A percentile compares a stretch with the other conserved stretches of the same genome.
These are phyloP conservation scores for Paecilomyces sp. DNA, from an alignment of 2,329 filamentous ascomycete genomes.

Conservation along the genomic window DNA sequence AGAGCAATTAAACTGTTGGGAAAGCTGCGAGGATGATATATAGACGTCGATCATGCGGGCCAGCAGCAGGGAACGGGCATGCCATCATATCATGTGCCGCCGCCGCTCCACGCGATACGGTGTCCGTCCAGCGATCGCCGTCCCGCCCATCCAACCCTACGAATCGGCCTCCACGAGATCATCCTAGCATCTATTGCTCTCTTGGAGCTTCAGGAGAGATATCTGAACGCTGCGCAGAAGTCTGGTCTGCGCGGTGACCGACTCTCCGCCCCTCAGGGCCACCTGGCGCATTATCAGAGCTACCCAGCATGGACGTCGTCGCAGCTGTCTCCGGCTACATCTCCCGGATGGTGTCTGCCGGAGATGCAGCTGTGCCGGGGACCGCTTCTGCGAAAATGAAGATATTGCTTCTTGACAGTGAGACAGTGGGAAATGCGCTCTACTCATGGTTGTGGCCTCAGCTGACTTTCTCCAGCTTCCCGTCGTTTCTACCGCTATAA, in stretches of 20 bases:
- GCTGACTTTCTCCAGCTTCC: constrained; percentile 51
- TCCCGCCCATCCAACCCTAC: not conserved
- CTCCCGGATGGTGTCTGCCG: constrained; percentile 85
- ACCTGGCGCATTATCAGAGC: not conserved
- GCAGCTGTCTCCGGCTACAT: constrained; percentile 92
- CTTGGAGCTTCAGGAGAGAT: not conserved
- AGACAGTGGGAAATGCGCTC: constrained; percentile 61
- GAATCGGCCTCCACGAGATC: not conserved
- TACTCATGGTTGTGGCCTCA: constrained; percentile 13
- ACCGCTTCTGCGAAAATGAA: constrained; percentile 84
- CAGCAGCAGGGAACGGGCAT: not conserved
- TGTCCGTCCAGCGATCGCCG: not conserved
- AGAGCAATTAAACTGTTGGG: not conserved
- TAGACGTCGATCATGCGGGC: not conserved
- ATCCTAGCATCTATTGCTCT: not conserved
- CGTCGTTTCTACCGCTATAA: constrained; percentile 90
- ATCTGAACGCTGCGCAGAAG: not conserved
- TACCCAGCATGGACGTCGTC: constrained; percentile 75
- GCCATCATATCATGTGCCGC: not conserved
- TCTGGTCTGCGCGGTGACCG: not conserved
- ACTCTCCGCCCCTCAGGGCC: constrained; percentile 2
- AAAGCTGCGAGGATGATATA: not conserved
- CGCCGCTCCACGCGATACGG: not conserved
- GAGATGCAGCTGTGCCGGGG: constrained; percentile 58
- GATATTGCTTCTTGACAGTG: constrained; percentile 85